Evolutionary conservation across 129 eudicot genomes (phyloP), one percentile per base, ranked within the genome.

Genomic region (Ambrosia artemisiifolia): DNA sequence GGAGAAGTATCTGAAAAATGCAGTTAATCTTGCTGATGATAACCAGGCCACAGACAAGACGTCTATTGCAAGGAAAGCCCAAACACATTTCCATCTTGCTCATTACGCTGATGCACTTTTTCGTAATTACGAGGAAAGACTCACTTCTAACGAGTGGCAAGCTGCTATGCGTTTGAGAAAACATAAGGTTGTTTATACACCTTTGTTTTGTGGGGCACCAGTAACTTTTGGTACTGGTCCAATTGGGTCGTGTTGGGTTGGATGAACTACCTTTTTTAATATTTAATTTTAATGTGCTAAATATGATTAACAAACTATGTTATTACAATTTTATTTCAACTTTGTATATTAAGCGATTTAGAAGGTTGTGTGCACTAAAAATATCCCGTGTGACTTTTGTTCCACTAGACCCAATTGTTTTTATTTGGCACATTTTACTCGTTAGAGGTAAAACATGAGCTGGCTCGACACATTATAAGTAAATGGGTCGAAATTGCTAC

Each of bases 81-180:
- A 88, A 80, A 86, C 91, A 65, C 99, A 88, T 88, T 94, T 94
- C 66, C 97, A 90, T 73, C 99, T 94, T 81, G 96, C 97, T 67
- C 99, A 94, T 76, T 94, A 94, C 38, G 89, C 97, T 17, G 99
- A 94, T 90, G 93, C 96, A 74, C 91, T 94, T 10, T 94, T 85
- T 71, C 95, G 89, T 69, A 90, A 85, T 68, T 86, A 83, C 72
- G 99, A 94, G 82, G 99, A 94, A 75, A 86, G 97, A 78, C 88
- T 94, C 16, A 79, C 80, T 54, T 94, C 99, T 73, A 94, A 72
- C 56, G 99, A 94, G 76, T 94, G 99, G 99, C 95, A 94, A 83
- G 99, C 96, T 48, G 97, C 97, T 65, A 73, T 94, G 96, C 92
- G 93, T 11, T 56, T 94, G 64, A 82, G 99, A 83, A 90, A 86